Evolutionary conservation across 2,329 filamentous ascomycete species (phyloP), one percentile per base, ranked within the genome.

Genomic region (Ambrosiella beaveri): DNA sequence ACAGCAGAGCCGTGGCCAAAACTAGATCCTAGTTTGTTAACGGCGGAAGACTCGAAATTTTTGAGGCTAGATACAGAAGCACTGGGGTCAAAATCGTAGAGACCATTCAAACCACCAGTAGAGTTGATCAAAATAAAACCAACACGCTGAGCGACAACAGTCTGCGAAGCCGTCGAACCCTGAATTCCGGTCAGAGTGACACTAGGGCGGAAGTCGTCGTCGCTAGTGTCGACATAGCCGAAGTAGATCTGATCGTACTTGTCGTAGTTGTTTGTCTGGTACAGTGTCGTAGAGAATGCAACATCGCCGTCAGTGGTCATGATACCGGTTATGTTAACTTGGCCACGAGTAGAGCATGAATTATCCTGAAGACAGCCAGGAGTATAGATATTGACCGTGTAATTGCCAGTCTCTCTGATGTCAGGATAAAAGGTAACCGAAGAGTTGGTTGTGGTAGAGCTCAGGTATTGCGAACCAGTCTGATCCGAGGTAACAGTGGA

Each of bases 201-300:
- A 3, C 80, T 80, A 12, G 91, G 88, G 47, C 82, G 82, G 74
- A 96, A 96, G 17, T 77, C 78, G 62, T 73, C 74, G 8, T 80
- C 84, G 57, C 79, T 82, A 57, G 83, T 82, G 66, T 97, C 88
- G 57, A 98, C 81, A 63, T 82, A 82, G 52, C 90, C 93, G 63
- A 84, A 85, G 70, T 89, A 95, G 60, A 98, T 82, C 64, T 87
- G 83, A 67, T 98, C 93, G 66, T 95, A 97, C 70, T 98, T 98
- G 74, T 97, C 91, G 68, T 84, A 94, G 67, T 94, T 79, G 71
- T 98, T 98, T 15, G 90, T 95, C 70, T 98, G 93, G 67, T 79
- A 94, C 7, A 96, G 72, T 0, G 79, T 76, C 0, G 75, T 80
- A 36, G 79, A 76, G 59, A 82, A 75, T 40, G 69, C 67, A 55